Evolutionary conservation across 1,284 basidiomycete genomes (phyloP).

Genomic region (Calocybe gambosa): DNA sequence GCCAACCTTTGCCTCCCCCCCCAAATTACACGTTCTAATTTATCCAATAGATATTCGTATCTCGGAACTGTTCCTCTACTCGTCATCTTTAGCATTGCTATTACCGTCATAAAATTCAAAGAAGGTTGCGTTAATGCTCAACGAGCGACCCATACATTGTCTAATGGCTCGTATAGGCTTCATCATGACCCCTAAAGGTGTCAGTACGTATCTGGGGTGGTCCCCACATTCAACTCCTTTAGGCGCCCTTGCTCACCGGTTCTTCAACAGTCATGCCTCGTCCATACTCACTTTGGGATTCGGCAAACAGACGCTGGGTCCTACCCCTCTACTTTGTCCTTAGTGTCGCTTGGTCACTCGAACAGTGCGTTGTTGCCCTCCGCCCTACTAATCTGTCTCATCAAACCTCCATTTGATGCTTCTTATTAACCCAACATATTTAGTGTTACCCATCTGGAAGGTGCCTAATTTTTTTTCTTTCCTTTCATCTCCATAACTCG

Average conservation of each 20-base stretch:
- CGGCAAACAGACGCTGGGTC: constrained; percentile 43
- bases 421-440: background rate
- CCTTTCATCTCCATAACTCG: background rate
- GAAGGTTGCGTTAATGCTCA: constrained; percentile 46
- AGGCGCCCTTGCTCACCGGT: background rate
- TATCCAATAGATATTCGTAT: constrained; percentile 57
- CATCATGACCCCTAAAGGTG: constrained; percentile 26
- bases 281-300: constrained; percentile 44
- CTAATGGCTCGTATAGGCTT: constrained; percentile 37
- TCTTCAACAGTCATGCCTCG: constrained; percentile 42
- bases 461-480: constrained; percentile 26
- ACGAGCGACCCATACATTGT: no score
- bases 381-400: background rate
- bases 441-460: constrained; percentile 71
- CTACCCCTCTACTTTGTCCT: constrained; percentile 63
- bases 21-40: background rate
- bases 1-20: background rate
- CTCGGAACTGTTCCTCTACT: constrained; percentile 57
- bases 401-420: background rate
- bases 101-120: constrained; percentile 58
- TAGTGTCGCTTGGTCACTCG: constrained; percentile 64
- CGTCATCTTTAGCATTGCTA: constrained; percentile 52
- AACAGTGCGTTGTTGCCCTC: constrained; percentile 45
- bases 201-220: constrained; percentile 30
- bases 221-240: background rate